Evolutionary conservation across 257 asterid genomes (phyloP).

Genomic region (Penstemon eatonii): DNA sequence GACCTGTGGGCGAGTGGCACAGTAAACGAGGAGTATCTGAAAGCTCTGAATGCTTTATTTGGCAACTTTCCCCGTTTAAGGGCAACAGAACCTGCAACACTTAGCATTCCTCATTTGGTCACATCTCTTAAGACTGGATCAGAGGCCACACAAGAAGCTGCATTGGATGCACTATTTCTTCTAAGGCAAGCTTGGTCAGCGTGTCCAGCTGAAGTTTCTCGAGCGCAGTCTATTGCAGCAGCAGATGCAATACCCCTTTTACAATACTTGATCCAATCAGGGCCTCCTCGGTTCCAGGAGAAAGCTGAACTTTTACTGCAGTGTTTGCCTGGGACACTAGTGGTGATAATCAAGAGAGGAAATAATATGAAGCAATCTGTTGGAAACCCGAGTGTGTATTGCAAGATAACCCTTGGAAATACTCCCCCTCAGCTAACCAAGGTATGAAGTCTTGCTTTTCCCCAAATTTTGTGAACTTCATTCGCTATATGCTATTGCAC

Average conservation of each 20-base stretch:
- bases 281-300: slow-evolving; percentile 96
- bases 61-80: slow-evolving; percentile 96
- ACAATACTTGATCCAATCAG: slow-evolving; percentile 93
- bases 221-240: slow-evolving; percentile 96
- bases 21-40: slow-evolving; percentile 87
- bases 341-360: slow-evolving; percentile 88
- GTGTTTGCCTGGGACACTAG: slow-evolving; percentile 89
- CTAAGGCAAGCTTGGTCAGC: slow-evolving; percentile 99
- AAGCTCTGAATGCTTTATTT: slow-evolving; percentile 87
- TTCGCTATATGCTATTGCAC: no score
- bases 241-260: slow-evolving; percentile 92
- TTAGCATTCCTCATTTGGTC: slow-evolving; percentile 94
- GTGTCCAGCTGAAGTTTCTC: slow-evolving; percentile 93
- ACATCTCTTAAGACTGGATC: slow-evolving; percentile 92
- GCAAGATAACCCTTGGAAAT: slow-evolving; percentile 96
- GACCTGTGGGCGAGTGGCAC: slow-evolving; percentile 93
- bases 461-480: no score
- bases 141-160: slow-evolving; percentile 98
- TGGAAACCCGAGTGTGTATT: slow-evolving; percentile 87
- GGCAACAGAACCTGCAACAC: slow-evolving; percentile 95
- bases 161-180: slow-evolving; percentile 87
- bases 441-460: slow-evolving; percentile 39
- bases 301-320: slow-evolving; percentile 89
- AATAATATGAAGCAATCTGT: slow-evolving; percentile 97
- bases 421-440: slow-evolving; percentile 87